Conservation (phyloP, 2,329 filamentous ascomycete genomes). For the Lachnum nothofagi region DNA sequence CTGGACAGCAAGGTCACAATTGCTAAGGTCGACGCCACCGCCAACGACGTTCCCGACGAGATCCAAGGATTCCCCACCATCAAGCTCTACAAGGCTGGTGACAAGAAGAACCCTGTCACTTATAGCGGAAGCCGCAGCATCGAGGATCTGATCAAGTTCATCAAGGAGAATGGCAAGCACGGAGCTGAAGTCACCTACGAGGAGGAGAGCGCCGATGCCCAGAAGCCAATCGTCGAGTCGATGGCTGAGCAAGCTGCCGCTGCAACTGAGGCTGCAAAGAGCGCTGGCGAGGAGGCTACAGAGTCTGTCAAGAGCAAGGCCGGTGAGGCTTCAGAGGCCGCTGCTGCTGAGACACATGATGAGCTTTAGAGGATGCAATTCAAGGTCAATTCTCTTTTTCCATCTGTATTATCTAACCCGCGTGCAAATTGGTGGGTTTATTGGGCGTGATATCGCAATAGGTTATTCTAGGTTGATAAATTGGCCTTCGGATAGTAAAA, state of each 20-base stretch:
- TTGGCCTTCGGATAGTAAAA: slow-evolving; percentile 13
- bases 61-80: slow-evolving; percentile 98
- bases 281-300: slow-evolving; percentile 43
- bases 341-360: slow-evolving; percentile 51
- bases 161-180: slow-evolving; percentile 93
- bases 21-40: slow-evolving; percentile 94
- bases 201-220: slow-evolving; percentile 50
- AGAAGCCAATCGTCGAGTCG: slow-evolving; percentile 35
- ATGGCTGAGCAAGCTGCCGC: slow-evolving; percentile 36
- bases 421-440: slow-evolving; percentile 3
- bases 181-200: slow-evolving; percentile 62
- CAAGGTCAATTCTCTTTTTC: slow-evolving; percentile 16
- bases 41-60: slow-evolving; percentile 95
- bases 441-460: slow-evolving; percentile 8
- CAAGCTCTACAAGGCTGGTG: slow-evolving; percentile 91
- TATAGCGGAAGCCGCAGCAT: slow-evolving; percentile 85
- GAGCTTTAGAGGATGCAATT: slow-evolving; percentile 59
- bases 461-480: slow-evolving; percentile 7
- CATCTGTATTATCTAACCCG: slow-evolving; percentile 26
- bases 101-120: slow-evolving; percentile 77
- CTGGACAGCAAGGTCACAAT: slow-evolving; percentile 82
- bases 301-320: slow-evolving; percentile 45
- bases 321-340: slow-evolving; percentile 42
- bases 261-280: slow-evolving; percentile 34
- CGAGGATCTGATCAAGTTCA: slow-evolving; percentile 86